Evolutionary conservation across 2,329 filamentous ascomycete genomes (phyloP).

Genomic region (Cladophialophora immunda): DNA sequence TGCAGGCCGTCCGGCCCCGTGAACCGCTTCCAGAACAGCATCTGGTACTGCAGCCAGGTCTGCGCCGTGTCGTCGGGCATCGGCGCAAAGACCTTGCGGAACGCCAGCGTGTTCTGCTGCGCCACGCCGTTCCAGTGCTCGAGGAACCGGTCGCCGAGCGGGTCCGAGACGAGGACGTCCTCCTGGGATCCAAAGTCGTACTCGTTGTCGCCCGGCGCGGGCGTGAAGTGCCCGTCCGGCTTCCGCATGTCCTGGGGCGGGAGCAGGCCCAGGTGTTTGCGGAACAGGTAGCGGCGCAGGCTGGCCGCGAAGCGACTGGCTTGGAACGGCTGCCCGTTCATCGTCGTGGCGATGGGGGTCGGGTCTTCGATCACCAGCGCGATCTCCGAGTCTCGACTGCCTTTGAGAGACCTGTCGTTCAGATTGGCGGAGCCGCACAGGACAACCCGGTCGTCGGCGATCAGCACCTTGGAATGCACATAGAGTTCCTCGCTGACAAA

Average conservation of each 20-base stretch:
- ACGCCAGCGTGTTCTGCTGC: slow-evolving; percentile 66
- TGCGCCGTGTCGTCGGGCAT: slow-evolving; percentile 61
- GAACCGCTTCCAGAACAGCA: slow-evolving; percentile 51
- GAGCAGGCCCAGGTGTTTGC: slow-evolving; percentile 86
- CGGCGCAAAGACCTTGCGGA: slow-evolving; percentile 68
- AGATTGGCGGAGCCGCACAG: slow-evolving; percentile 89
- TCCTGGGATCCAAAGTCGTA: slow-evolving; percentile 62
- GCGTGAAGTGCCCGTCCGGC: slow-evolving; percentile 65
- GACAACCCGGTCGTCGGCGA: slow-evolving; percentile 84
- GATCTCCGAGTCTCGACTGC: slow-evolving; percentile 88
- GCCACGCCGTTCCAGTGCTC: slow-evolving; percentile 66
- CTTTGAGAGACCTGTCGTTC: slow-evolving; percentile 88
- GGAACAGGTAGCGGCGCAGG: slow-evolving; percentile 82
- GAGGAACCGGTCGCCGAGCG: slow-evolving; percentile 63
- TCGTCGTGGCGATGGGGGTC: slow-evolving; percentile 71
- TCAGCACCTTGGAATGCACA: slow-evolving; percentile 69
- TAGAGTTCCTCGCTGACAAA: slow-evolving; percentile 71
- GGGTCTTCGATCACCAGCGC: slow-evolving; percentile 89
- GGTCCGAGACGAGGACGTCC: slow-evolving; percentile 63
- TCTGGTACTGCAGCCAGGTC: slow-evolving; percentile 55
- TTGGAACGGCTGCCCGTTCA: slow-evolving; percentile 79
- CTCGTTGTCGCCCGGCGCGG: slow-evolving; percentile 63
- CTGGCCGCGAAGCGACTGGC: slow-evolving; percentile 84
- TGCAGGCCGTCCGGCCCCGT: slow-evolving; percentile 52
- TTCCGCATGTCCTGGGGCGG: slow-evolving; percentile 74